Evolutionary conservation across 139 green algal genomes (phyloP).

Genomic region (Volvox reticuliferus): DNA sequence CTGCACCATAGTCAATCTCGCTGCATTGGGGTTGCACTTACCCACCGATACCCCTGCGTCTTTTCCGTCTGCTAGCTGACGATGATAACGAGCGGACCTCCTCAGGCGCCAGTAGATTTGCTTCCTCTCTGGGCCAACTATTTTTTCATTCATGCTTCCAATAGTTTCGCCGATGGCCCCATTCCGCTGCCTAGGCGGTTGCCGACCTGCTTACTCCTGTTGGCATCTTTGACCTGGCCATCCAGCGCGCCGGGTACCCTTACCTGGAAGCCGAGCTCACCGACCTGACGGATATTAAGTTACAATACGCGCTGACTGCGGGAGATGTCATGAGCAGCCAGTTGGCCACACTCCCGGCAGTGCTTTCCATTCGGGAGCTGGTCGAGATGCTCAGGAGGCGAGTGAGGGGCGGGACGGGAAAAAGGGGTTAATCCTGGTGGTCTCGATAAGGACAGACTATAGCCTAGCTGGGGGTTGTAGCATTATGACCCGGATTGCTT

Average conservation of each 20-base stretch:
- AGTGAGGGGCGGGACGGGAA: neutral
- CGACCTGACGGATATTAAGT: slow-evolving; percentile 16
- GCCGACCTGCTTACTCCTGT: slow-evolving; percentile 33
- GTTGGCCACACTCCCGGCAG: slow-evolving; percentile 68
- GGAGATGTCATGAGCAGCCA: slow-evolving; percentile 69
- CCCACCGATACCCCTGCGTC: no score
- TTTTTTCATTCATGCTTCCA: no score
- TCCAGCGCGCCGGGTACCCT: slow-evolving; percentile 48
- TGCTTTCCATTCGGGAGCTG: slow-evolving; percentile 66
- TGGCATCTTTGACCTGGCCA: slow-evolving; percentile 50
- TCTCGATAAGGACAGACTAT: no score
- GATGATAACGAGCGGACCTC: no score
- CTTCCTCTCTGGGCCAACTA: no score
- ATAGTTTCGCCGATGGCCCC: neutral
- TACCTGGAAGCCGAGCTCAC: slow-evolving; percentile 35
- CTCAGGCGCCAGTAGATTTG: no score
- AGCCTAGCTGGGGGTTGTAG: no score
- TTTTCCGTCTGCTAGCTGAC: no score
- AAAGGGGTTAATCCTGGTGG: neutral
- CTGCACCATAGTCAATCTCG: no score
- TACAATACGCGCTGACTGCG: slow-evolving; percentile 72
- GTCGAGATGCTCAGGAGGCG: slow-evolving; percentile 55
- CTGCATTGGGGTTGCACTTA: no score
- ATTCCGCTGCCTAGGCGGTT: slow-evolving; percentile 53
- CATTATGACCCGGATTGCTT: no score